Base-by-base conservation (phyloP, 805 yeast species). In the Hermanozyma aechmeae region DNA sequence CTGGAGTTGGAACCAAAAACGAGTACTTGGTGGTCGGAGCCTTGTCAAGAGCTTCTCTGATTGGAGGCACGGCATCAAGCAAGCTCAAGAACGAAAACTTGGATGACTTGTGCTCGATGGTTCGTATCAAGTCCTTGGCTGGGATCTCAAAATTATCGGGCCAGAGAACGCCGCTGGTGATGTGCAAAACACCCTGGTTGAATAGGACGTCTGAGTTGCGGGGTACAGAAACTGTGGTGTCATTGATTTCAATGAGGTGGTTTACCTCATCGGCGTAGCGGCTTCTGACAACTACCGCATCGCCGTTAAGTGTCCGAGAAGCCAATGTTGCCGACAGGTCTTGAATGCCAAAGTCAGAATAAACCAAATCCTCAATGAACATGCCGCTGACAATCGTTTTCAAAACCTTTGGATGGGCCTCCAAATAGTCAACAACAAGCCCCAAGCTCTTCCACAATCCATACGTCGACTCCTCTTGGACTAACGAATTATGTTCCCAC, bases 131-230 rank as follows among this genome's bases (percentile, higher is more conserved):
- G 31, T 84, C 79, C 3, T 35, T 26, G 8, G 79, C 50, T 0
- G 76, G 45, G 3, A 87, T 68, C 5, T 61, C 49, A 17, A 87
- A 50, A 15, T 57, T 51, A 0, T 56, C 49, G 0, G 96, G 95
- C 11, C 82, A 54, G 3, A 71, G 38, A 1, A 82, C 59, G 4
- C 65, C 51, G 21, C 66, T 57, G 9, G 81, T 58, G 2, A 87
- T 75, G 48, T 84, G 95, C 1, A 81, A 72, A 0, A 87, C 95
- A 2, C 97, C 97, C 48, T 81, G 79, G 38, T 72, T 75, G 48
- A 82, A 87, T 10, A 87, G 46, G 5, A 83, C 68, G 47, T 87
- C 96, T 1, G 72, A 53, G 34, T 71, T 65, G 29, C 64, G 40
- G 0, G 66, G 58, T 1, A 69, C 35, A 2, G 54, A 37, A 4